Base-by-base conservation (phyloP, 768 basidiomycete species). In the Suillus clintonianus region DNA sequence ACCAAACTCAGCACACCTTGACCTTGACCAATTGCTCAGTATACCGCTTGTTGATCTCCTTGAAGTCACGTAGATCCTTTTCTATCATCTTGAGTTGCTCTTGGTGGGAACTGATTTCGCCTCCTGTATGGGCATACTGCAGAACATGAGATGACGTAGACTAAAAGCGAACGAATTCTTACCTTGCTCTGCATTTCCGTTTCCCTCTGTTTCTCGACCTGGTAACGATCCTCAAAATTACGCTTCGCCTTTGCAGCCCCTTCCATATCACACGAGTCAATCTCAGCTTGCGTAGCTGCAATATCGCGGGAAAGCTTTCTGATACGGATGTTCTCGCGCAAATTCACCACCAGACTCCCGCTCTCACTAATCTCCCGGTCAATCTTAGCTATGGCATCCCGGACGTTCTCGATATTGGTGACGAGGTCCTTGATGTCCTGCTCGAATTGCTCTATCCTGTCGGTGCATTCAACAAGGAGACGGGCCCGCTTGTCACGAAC, bases 21-120 rank as follows among this genome's bases (percentile, higher is more conserved):
- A 97, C 95, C 80, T 89, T 92, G 70, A 99, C 87, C 57, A 99
- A 83, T 72, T 98, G 96, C 60, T 94, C 90, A 13, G 89, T 92
- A 72, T 97, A 97, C 65, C 85, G 85, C 76, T 89, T 91, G 71
- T 91, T 87, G 69, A 95, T 86, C 66, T 95, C 86, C 74, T 92
- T 93, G 82, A 89, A 98, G 64, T 97, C 95, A 68, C 82, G 85
- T 60, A 94, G 75, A 71, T 97, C 95, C 45, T 69, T 78, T 71
- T 94, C 85, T 68, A 86, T 78, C 32, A 82, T 82, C 71, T 86
- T 85, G 61, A 90, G 75, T 66, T 92, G 90, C 34, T 84, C 83
- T 67, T 85, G 82, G 68, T 88, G 79, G 8, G 91, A 90, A 64
- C 86, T 87, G 30, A 98, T 78, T 77, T 97, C 94, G 64, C 96